phyloP scores from a whole-genome alignment of 768 basidiomycete genomes.

The Russula abietina region DNA sequence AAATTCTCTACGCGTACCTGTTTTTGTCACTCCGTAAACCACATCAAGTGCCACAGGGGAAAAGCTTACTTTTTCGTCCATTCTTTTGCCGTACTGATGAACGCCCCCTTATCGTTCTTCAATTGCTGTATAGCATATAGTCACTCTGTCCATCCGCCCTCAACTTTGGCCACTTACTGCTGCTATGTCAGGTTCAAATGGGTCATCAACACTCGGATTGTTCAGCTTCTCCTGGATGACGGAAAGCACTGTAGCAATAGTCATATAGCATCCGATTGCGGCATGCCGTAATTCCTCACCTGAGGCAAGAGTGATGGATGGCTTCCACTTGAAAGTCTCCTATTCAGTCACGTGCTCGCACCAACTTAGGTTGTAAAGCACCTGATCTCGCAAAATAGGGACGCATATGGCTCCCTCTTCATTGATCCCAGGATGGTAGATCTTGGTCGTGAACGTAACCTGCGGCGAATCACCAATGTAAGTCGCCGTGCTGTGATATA shows the following conservation, averaged over 20 bases:
- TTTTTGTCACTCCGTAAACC: not conserved
- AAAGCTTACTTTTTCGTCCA: constrained; percentile 71
- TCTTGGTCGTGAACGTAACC: constrained; percentile 81
- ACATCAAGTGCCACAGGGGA: not conserved
- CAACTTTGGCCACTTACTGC: constrained; percentile 43
- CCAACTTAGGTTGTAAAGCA: constrained; percentile 30
- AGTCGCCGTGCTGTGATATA: not conserved
- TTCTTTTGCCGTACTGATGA: constrained; percentile 72
- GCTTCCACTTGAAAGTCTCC: constrained; percentile 69
- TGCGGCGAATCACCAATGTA: constrained; percentile 29
- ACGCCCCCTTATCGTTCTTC: constrained; percentile 72
- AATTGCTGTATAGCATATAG: constrained; percentile 43
- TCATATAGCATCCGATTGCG: not conserved
- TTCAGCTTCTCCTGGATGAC: constrained; percentile 82
- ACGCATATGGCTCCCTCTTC: constrained; percentile 85
- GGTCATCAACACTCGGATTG: constrained; percentile 83
- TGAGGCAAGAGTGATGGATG: constrained; percentile 64
- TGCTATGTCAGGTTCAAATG: constrained; percentile 83
- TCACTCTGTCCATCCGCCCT: not conserved
- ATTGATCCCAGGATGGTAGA: constrained; percentile 88
- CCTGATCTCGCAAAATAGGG: constrained; percentile 78
- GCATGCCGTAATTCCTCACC: constrained; percentile 37
- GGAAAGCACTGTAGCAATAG: constrained; percentile 48
- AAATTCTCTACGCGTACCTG: constrained; percentile 22
- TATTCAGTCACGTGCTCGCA: constrained; percentile 8